Percentiles rank a stretch among this genome's conserved stretches.
These are phyloP conservation scores for Cubamyces lactineus DNA, from an alignment of 768 basidiomycete genomes.

Conservation along the genomic window DNA sequence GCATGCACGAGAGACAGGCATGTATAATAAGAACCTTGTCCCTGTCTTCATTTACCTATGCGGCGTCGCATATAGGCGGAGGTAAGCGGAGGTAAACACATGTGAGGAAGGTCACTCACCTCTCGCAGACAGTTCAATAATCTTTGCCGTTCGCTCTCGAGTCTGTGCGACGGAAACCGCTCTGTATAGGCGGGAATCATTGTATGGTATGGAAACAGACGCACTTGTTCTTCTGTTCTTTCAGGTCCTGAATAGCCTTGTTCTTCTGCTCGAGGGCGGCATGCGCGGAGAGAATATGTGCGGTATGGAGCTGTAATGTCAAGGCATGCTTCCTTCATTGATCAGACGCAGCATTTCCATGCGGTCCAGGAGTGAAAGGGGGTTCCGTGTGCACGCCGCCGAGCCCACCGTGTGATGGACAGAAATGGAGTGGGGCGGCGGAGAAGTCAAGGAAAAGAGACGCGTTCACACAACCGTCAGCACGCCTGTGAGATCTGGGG, in stretches of 20 bases:
- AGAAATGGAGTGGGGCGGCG: not conserved
- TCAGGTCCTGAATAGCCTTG: constrained; percentile 78
- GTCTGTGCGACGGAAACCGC: constrained; percentile 41
- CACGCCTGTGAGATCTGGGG: not conserved
- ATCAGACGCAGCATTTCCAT: not conserved
- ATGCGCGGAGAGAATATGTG: constrained; percentile 84
- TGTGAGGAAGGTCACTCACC: constrained; percentile 45
- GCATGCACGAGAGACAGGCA: constrained; percentile 1
- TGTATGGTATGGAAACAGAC: constrained; percentile 30
- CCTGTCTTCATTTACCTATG: constrained; percentile 78
- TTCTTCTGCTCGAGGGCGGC: constrained; percentile 77
- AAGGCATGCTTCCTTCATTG: constrained; percentile 74
- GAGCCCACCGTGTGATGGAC: not conserved
- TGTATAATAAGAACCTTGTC: constrained; percentile 55
- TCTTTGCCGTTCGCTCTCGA: constrained; percentile 76
- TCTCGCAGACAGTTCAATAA: constrained; percentile 70
- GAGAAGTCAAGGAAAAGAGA: not conserved
- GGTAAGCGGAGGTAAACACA: constrained; percentile 13
- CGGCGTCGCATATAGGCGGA: constrained; percentile 1
- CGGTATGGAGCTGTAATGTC: constrained; percentile 83
- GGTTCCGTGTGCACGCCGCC: constrained; percentile 3
- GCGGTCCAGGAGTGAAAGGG: not conserved
- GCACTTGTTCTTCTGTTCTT: constrained; percentile 85
- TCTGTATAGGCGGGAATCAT: not conserved
- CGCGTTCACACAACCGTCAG: not conserved